Evolutionary conservation across 352 stramenopile species (phyloP).

Genomic region (Pilasporangium apinafurcum): DNA sequence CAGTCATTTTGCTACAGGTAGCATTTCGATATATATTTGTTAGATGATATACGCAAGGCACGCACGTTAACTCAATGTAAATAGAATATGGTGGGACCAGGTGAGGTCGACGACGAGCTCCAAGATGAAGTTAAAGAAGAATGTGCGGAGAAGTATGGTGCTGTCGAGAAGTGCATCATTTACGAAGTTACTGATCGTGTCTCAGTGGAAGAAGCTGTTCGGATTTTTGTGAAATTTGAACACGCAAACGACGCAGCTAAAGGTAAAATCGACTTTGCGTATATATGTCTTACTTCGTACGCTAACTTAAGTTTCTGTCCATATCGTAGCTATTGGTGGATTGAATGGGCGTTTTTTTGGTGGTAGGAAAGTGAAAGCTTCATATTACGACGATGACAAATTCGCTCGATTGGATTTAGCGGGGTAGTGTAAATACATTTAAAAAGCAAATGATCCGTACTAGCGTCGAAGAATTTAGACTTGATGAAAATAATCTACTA

Average conservation of each 20-base stretch:
- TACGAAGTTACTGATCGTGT: slow-evolving; percentile 51
- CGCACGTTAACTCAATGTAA: slow-evolving; percentile 2
- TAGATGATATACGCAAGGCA: too few species aligned
- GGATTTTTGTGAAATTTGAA: slow-evolving; percentile 88
- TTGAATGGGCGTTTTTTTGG: slow-evolving; percentile 88
- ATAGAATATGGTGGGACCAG: slow-evolving; percentile 89
- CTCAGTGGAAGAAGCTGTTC: slow-evolving; percentile 65
- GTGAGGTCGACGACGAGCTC: slow-evolving; percentile 86
- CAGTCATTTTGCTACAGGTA: slow-evolving; percentile 30
- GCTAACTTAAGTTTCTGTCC: background rate
- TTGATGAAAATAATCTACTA: background rate
- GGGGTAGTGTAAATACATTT: slow-evolving; percentile 15
- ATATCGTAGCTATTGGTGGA: slow-evolving; percentile 49
- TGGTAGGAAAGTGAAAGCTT: slow-evolving; percentile 75
- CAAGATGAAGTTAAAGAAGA: slow-evolving; percentile 87
- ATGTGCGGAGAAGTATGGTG: slow-evolving; percentile 76
- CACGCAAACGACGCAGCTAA: slow-evolving; percentile 61
- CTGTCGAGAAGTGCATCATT: slow-evolving; percentile 71
- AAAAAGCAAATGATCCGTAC: background rate
- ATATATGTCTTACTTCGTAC: background rate
- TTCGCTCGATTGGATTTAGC: slow-evolving; percentile 64
- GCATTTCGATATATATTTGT: slow-evolving; percentile 3
- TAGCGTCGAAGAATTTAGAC: background rate
- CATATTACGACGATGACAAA: slow-evolving; percentile 77
- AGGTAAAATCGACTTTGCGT: slow-evolving; percentile 28